Evolutionary conservation across 768 basidiomycete species (phyloP), one percentile per base, ranked within the genome.

Genomic region (Rhizopogon vinicolor): DNA sequence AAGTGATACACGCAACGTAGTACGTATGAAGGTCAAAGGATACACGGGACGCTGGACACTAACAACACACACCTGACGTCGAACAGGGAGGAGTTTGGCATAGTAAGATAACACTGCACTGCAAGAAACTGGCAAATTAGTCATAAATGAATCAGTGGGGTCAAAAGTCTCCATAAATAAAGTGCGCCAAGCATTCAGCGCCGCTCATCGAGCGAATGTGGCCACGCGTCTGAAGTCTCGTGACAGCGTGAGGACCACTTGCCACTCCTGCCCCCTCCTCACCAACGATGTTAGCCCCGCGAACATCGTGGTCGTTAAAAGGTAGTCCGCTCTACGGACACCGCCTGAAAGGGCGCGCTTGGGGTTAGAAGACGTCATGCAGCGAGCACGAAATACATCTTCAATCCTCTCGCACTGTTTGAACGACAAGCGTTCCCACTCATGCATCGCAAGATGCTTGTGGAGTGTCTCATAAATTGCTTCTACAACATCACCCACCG

Each of bases 221-320:
- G 31, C 29, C 19, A 52, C 59, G 9, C 18, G 44, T 16, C 58
- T 10, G 19, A 67, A 65, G 50, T 75, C 64, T 43, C 77, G 70
- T 42, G 69, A 72, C 16, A 85, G 65, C 45, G 80, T 77, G 63
- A 85, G 56, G 43, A 84, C 68, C 29, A 62, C 64, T 3, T 65
- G 74, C 65, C 76, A 79, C 6, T 72, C 71, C 44, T 65, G 64
- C 5, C 75, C 72, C 41, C 63, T 62, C 28, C 71, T 69, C 29
- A 68, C 59, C 33, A 72, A 74, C 16, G 73, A 61, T 8, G 79
- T 74, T 51, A 85, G 65, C n/a, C 83, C 83, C 7, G 74, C 80
- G 54, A 84, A 85, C 48, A 71, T 53, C 13, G 75, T 78, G 49
- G 79, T 79, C 49, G 69, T 67, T 39, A 80, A 70, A 28, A 85